Evolutionary conservation across 2,329 filamentous ascomycete species (phyloP), one percentile per base, ranked within the genome.

Genomic region (Cladosporium sp.): DNA sequence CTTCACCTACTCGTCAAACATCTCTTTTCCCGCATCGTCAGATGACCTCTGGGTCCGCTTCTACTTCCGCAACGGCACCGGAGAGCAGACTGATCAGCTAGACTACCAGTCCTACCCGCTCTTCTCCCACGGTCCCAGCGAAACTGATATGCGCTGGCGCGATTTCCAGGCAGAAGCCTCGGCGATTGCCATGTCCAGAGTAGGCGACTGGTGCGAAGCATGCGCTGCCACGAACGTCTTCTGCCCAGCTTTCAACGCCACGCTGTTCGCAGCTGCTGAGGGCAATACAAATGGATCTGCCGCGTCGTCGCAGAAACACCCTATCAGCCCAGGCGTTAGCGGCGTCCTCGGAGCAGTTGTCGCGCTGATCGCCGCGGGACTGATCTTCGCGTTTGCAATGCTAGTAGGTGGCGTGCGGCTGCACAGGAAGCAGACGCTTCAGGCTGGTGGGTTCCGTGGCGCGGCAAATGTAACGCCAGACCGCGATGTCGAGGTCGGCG

Each of bases 281-380:
- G 35, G 29, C 6, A 26, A 52, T 31, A 7, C 23, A 5, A 50
- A 56, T 2, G 59, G 69, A 33, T 31, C 62, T 11, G 33, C 35
- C 11, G 18, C 40, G 35, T 49, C 49, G 33, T 21, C 26, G 50
- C n/a, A 65, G 35, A 21, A 16, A 6, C 18, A 61, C n/a, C n/a
- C 44, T 28, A 65, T 85, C 23, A 74, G 75, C 1, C 82, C 83
- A 1, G 79, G 76, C 1, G 78, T 85, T 23, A 84, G 81, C 4
- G 86, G 85, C 7, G 82, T 84, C n/a, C 83, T 88, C 58, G 86
- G 86, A 33, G 85, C 84, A 0, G 72, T 83, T 29, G 79, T 86
- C 21, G 81, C 83, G 1, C 75, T 88, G 14, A 81, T 72, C 2
- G 74, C 83, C 1, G 74, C 82, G 0, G 79, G 72, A 1, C 53